Conservation (phyloP, 2,329 filamentous ascomycete genomes). For the Fusarium algeriense region DNA sequence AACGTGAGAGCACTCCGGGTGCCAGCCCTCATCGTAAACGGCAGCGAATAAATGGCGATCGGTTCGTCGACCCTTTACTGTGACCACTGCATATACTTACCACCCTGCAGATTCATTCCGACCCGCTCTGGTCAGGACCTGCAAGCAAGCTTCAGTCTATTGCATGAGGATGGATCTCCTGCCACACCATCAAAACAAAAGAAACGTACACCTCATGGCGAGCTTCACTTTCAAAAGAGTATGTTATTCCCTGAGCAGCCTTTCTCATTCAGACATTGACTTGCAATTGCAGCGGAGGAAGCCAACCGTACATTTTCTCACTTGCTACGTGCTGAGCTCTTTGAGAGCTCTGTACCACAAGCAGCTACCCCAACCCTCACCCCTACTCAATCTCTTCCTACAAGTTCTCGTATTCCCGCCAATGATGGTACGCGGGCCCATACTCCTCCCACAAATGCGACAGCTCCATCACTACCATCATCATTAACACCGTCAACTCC, state of each 20-base stretch:
- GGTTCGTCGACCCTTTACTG: slow-evolving; percentile 57
- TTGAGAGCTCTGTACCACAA: slow-evolving; percentile 90
- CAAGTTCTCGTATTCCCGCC: slow-evolving; percentile 64
- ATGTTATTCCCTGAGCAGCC: slow-evolving; percentile 50
- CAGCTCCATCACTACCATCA: slow-evolving; percentile 73
- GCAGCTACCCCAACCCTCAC: slow-evolving; percentile 73
- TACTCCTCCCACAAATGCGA: slow-evolving; percentile 79
- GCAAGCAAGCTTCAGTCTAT: slow-evolving; percentile 89
- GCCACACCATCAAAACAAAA: slow-evolving; percentile 88
- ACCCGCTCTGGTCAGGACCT: slow-evolving; percentile 93
- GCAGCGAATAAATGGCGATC: slow-evolving; percentile 70
- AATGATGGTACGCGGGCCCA: slow-evolving; percentile 78
- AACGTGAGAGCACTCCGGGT: slow-evolving; percentile 65
- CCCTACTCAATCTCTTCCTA: slow-evolving; percentile 66
- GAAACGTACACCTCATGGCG: slow-evolving; percentile 86
- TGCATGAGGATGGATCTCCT: slow-evolving; percentile 93
- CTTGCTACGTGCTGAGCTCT: slow-evolving; percentile 89
- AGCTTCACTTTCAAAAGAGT: slow-evolving; percentile 96
- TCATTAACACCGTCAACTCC: slow-evolving; percentile 92
- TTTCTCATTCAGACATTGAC: slow-evolving; percentile 18
- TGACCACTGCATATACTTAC: slow-evolving; percentile 39
- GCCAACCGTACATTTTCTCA: slow-evolving; percentile 94
- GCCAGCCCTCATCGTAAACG: slow-evolving; percentile 70
- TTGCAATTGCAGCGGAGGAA: slow-evolving; percentile 75
- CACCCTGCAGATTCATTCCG: slow-evolving; percentile 83